Conservation (phyloP, 352 stramenopile genomes). For the Globisporangium abappressorium region DNA sequence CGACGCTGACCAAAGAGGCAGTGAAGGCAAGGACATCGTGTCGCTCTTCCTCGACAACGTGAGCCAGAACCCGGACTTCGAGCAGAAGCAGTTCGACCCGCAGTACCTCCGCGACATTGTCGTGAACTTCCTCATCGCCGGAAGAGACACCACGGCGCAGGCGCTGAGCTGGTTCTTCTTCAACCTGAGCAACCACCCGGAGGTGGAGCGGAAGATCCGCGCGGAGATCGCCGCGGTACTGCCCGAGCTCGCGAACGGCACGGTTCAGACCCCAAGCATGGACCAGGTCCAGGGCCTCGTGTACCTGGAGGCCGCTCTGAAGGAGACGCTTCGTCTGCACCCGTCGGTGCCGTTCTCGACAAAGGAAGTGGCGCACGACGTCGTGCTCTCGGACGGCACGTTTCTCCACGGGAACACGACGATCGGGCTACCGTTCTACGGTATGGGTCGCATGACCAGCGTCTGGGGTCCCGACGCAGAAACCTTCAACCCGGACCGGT, state of each 20-base stretch:
- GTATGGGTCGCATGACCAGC: conserved; percentile 45
- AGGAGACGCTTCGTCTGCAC: conserved; percentile 54
- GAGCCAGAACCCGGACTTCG: not conserved
- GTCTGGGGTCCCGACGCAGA: conserved; percentile 61
- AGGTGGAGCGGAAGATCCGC: conserved; percentile 40
- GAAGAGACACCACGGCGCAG: conserved; percentile 71
- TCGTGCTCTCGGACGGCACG: conserved; percentile 61
- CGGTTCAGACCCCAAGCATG: not conserved
- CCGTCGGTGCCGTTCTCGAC: conserved; percentile 45
- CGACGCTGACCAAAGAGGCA: not conserved
- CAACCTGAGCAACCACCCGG: conserved; percentile 42
- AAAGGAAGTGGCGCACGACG: conserved; percentile 35
- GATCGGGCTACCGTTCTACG: conserved; percentile 47
- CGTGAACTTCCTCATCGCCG: conserved; percentile 75
- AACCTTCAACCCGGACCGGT: conserved; percentile 67
- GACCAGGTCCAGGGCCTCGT: conserved; percentile 20
- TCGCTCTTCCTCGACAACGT: conserved; percentile 27
- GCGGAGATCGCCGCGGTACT: conserved; percentile 36
- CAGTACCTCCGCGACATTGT: conserved; percentile 62
- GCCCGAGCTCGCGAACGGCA: conserved; percentile 15
- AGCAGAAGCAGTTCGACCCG: conserved; percentile 22
- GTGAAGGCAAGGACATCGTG: conserved; percentile 4
- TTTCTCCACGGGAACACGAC: conserved; percentile 33
- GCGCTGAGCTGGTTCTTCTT: conserved; percentile 68
- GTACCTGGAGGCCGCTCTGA: conserved; percentile 25